Evolutionary conservation across 208 protist species (phyloP).

Genomic region (Trichomonas tenax): DNA sequence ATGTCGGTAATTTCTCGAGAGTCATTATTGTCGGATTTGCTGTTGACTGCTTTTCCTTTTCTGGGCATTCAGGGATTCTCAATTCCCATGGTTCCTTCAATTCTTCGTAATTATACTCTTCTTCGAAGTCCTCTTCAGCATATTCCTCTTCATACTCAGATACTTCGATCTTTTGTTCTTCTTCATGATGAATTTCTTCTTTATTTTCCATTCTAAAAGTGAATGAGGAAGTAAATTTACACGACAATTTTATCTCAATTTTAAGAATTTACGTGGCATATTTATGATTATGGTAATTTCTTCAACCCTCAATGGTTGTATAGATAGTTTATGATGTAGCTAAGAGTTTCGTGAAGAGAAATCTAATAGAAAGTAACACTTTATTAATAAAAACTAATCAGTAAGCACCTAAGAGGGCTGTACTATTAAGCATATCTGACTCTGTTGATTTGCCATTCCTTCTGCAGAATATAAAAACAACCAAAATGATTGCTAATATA

Average conservation of each 20-base stretch:
- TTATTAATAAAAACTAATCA: not conserved
- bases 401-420: not conserved
- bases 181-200: too few relatives aligned
- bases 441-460: not conserved
- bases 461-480: not conserved
- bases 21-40: not conserved
- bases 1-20: not conserved
- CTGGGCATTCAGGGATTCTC: not conserved
- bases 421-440: not conserved
- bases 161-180: too few relatives aligned
- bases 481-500: not conserved
- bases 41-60: not conserved
- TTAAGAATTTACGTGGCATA: too few relatives aligned
- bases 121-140: not conserved
- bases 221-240: too few relatives aligned
- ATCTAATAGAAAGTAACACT: too few relatives aligned
- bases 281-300: too few relatives aligned
- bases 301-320: too few relatives aligned
- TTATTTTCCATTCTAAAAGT: too few relatives aligned
- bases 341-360: too few relatives aligned
- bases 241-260: too few relatives aligned
- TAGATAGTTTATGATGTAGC: too few relatives aligned
- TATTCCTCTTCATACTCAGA: not conserved
- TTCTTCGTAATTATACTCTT: not conserved
- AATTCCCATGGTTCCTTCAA: not conserved